phyloP scores from a whole-genome alignment of 2,329 filamentous ascomycete species.

The Beauveria medogensis region DNA sequence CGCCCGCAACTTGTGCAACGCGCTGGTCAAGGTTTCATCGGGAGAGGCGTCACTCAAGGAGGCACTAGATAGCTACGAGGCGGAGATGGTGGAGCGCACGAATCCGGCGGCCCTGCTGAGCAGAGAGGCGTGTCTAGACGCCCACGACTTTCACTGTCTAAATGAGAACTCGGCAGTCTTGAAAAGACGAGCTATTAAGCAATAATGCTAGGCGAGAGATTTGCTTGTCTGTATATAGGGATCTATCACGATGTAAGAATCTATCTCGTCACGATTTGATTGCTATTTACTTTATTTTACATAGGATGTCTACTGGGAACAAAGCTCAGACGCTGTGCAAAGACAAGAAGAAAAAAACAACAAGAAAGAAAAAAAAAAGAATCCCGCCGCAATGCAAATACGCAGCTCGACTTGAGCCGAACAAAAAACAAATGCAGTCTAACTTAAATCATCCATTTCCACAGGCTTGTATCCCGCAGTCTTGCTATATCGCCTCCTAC shows the following conservation, averaged over 20 bases:
- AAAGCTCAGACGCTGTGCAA: neutral
- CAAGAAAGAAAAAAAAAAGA: too few species aligned
- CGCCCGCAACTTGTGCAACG: slow-evolving; percentile 22
- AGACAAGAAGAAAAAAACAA: neutral
- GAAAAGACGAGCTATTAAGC: neutral
- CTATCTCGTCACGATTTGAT: too few species aligned
- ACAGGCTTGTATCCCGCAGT: slow-evolving; percentile 1
- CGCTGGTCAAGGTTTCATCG: slow-evolving; percentile 15
- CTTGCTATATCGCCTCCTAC: neutral
- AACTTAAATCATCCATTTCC: neutral
- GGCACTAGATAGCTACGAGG: slow-evolving; percentile 23
- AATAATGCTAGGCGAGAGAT: neutral
- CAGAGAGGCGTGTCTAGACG: slow-evolving; percentile 25
- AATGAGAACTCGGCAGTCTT: slow-evolving; percentile 26
- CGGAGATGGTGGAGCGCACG: slow-evolving; percentile 22
- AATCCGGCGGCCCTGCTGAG: slow-evolving; percentile 23
- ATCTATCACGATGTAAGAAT: too few species aligned
- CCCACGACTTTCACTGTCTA: slow-evolving; percentile 22
- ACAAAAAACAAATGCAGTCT: neutral
- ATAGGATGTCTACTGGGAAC: too few species aligned
- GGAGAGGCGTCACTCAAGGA: slow-evolving; percentile 11
- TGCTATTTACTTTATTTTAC: too few species aligned
- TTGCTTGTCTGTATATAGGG: too few species aligned
- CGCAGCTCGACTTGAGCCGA: neutral
- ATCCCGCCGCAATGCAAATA: neutral